Percentiles rank a stretch among this genome's conserved stretches.
These are phyloP conservation scores for Botryosphaeria dothidea DNA, from an alignment of 2,329 filamentous ascomycete genomes.

Conservation along the genomic window DNA sequence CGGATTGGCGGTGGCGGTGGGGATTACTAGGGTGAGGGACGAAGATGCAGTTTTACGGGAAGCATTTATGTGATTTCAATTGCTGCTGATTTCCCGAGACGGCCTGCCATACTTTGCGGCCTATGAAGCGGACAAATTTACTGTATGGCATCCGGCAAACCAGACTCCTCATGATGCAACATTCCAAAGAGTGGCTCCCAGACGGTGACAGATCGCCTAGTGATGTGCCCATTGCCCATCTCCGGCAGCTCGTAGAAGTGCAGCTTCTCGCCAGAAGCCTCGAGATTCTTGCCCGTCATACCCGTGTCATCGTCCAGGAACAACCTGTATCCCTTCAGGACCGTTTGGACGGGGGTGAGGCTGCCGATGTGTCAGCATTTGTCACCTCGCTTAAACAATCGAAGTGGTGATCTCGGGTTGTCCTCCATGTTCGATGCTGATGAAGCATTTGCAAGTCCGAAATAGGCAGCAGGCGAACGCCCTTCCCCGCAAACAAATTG, in stretches of 20 bases:
- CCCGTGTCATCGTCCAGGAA: conserved; percentile 48
- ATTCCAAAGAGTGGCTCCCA: conserved; percentile 52
- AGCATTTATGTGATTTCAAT: too few species aligned
- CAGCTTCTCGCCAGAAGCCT: conserved; percentile 47
- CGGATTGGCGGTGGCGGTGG: neutral
- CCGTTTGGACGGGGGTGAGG: conserved; percentile 42
- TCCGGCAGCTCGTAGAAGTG: conserved; percentile 40
- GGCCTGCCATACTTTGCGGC: too few species aligned
- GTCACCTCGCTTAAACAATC: neutral
- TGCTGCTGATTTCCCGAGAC: too few species aligned
- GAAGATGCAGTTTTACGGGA: neutral
- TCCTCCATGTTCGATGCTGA: too few species aligned
- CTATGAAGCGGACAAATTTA: neutral
- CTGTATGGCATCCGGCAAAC: conserved; percentile 38
- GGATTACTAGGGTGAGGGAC: neutral
- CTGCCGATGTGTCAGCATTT: neutral
- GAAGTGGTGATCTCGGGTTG: neutral
- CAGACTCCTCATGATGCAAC: conserved; percentile 46
- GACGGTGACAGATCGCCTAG: conserved; percentile 47
- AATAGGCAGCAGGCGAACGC: too few species aligned
- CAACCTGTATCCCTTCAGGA: conserved; percentile 48
- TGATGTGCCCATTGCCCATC: conserved; percentile 44
- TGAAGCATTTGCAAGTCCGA: too few species aligned
- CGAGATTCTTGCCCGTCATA: conserved; percentile 46
- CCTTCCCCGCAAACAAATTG: neutral